Conservation (phyloP, 1,284 basidiomycete species). For the Termitomyces sp. region DNA sequence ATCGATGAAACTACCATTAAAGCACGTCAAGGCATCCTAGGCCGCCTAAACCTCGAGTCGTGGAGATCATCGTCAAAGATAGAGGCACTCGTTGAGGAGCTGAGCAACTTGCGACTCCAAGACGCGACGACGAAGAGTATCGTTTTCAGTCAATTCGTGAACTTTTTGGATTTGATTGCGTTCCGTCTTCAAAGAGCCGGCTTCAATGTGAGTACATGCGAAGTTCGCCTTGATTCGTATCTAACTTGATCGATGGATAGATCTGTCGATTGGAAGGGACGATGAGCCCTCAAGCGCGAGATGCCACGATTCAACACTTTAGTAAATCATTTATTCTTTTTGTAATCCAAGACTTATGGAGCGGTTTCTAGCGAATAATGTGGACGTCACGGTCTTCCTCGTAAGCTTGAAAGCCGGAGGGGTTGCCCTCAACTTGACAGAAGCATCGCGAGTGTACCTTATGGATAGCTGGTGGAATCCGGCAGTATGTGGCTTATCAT, state of each 20-base stretch:
- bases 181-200: slow-evolving; percentile 90
- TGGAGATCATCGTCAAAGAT: slow-evolving; percentile 98
- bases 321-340: slow-evolving; percentile 46
- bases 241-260: slow-evolving; percentile 34
- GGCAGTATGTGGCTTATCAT: slow-evolving; percentile 41
- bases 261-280: slow-evolving; percentile 94
- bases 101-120: slow-evolving; percentile 77
- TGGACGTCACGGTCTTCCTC: slow-evolving; percentile 93
- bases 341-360: neutral
- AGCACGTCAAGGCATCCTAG: slow-evolving; percentile 88
- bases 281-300: slow-evolving; percentile 94
- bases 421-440: slow-evolving; percentile 90
- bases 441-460: slow-evolving; percentile 89
- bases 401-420: slow-evolving; percentile 96
- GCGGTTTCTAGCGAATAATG: slow-evolving; percentile 70
- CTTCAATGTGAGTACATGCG: slow-evolving; percentile 57
- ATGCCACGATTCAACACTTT: slow-evolving; percentile 93
- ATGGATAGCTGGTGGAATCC: slow-evolving; percentile 96
- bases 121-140: slow-evolving; percentile 95
- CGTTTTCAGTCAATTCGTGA: slow-evolving; percentile 94
- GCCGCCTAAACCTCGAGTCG: slow-evolving; percentile 81
- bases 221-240: neutral
- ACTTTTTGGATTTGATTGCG: slow-evolving; percentile 87
- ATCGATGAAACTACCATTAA: slow-evolving; percentile 55
- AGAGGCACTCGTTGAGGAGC: slow-evolving; percentile 93